Conservation (phyloP, 2,329 filamentous ascomycete genomes). For the Aciculosporium take region DNA sequence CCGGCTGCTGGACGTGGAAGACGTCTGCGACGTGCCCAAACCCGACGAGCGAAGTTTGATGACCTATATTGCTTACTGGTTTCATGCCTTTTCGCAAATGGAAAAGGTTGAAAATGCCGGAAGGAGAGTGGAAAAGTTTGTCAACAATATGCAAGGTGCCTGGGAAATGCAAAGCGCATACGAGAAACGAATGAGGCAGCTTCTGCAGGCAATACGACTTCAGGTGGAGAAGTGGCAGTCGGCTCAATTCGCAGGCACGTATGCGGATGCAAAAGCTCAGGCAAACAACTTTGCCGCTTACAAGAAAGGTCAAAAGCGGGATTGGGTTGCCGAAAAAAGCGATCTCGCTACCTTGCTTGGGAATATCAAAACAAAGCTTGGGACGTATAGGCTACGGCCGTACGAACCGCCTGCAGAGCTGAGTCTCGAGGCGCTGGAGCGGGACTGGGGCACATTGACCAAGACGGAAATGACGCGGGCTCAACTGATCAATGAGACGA, state of each 20-base stretch:
- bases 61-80: constrained; percentile 99
- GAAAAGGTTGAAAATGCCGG: constrained; percentile 97
- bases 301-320: constrained; percentile 78
- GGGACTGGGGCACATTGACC: constrained; percentile 67
- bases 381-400: constrained; percentile 79
- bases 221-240: constrained; percentile 66
- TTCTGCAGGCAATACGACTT: constrained; percentile 59
- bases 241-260: constrained; percentile 79
- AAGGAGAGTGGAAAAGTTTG: constrained; percentile 91
- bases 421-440: constrained; percentile 67
- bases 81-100: constrained; percentile 98
- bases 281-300: constrained; percentile 70
- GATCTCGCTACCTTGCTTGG: constrained; percentile 84
- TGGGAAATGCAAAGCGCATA: constrained; percentile 99
- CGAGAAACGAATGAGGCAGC: constrained; percentile 74
- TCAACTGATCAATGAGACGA: constrained; percentile 94
- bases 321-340: constrained; percentile 96
- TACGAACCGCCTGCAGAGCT: constrained; percentile 83
- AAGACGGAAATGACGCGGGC: constrained; percentile 77
- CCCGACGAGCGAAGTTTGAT: constrained; percentile 94
- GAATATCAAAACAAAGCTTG: constrained; percentile 97
- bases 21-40: constrained; percentile 91
- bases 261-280: constrained; percentile 81
- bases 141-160: constrained; percentile 95
- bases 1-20: constrained; percentile 87